phyloP scores from a whole-genome alignment of 2,329 filamentous ascomycete genomes.

The Neofusicoccum kwambonambiense region DNA sequence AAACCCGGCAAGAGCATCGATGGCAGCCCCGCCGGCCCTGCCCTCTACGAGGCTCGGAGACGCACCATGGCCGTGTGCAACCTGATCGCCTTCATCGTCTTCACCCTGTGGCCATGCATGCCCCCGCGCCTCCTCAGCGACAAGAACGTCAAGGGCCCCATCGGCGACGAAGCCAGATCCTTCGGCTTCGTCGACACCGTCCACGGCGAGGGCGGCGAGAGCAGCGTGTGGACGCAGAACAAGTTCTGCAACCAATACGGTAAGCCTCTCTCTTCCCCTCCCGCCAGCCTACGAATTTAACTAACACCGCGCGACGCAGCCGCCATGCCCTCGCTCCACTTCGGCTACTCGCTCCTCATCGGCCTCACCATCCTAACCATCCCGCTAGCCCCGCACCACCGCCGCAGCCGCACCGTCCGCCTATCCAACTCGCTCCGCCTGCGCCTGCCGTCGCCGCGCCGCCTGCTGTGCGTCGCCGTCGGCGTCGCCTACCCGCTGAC shows the following conservation, averaged over 20 bases:
- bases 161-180: constrained; percentile 59
- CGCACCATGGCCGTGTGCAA: constrained; percentile 60
- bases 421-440: constrained; percentile 31
- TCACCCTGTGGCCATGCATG: constrained; percentile 62
- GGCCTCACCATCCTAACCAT: constrained; percentile 67
- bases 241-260: constrained; percentile 75
- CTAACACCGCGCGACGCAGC: constrained; percentile 39
- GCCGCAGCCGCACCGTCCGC: constrained; percentile 38
- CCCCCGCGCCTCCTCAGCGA: constrained; percentile 58
- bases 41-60: constrained; percentile 56
- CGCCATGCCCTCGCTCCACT: constrained; percentile 74
- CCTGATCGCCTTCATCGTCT: constrained; percentile 58
- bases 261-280: constrained; percentile 29
- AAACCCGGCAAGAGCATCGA: constrained; percentile 39
- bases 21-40: constrained; percentile 48
- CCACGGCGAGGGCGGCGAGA: constrained; percentile 57
- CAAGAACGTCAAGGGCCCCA: constrained; percentile 51
- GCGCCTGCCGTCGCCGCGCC: constrained; percentile 50
- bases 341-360: constrained; percentile 72
- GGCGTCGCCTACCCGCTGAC: constrained; percentile 64
- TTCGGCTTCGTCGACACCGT: constrained; percentile 61
- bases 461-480: constrained; percentile 48
- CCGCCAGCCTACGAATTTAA: no score
- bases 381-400: constrained; percentile 57
- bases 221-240: constrained; percentile 71